Evolutionary conservation across 164 flowering plant species (phyloP).

Genomic region (Chloranthus sessilifolius): DNA sequence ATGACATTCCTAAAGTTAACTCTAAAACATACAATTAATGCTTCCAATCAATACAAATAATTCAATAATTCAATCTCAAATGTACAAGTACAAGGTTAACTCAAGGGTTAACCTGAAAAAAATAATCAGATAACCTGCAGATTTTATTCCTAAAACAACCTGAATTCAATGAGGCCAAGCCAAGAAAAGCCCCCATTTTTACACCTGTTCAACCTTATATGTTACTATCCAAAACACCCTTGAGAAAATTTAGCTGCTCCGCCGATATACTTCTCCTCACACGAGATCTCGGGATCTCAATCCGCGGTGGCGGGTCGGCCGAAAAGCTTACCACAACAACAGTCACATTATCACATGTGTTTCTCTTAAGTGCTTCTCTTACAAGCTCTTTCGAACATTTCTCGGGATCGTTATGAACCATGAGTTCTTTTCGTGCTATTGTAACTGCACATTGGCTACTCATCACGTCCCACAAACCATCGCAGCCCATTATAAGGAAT

Average conservation of each 20-base stretch:
- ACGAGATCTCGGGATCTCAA: slow-evolving; percentile 53
- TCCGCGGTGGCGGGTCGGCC: slow-evolving; percentile 72
- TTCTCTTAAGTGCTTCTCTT: slow-evolving; percentile 78
- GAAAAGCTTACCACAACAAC: slow-evolving; percentile 87
- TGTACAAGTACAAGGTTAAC: too few relatives aligned
- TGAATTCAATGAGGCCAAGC: too few relatives aligned
- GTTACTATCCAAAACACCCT: slow-evolving; percentile 58
- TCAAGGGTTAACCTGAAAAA: too few relatives aligned
- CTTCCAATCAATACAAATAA: too few relatives aligned
- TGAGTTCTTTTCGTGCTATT: slow-evolving; percentile 71
- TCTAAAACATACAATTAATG: too few relatives aligned
- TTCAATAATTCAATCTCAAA: too few relatives aligned
- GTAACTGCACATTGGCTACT: slow-evolving; percentile 94
- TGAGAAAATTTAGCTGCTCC: slow-evolving; percentile 70
- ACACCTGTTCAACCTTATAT: too few relatives aligned
- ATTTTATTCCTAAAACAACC: too few relatives aligned
- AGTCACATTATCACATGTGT: slow-evolving; percentile 78
- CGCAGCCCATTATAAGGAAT: slow-evolving; percentile 88
- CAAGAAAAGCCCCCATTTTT: too few relatives aligned
- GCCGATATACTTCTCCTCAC: slow-evolving; percentile 77
- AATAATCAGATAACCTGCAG: too few relatives aligned
- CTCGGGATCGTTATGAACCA: slow-evolving; percentile 87
- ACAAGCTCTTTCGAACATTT: slow-evolving; percentile 81
- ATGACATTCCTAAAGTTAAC: too few relatives aligned
- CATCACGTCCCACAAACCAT: slow-evolving; percentile 98